Percentiles rank a stretch among this genome's conserved stretches.
phyloP scores from a whole-genome alignment of 2,329 filamentous ascomycete genomes.

The Colletotrichum sp. region DNA sequence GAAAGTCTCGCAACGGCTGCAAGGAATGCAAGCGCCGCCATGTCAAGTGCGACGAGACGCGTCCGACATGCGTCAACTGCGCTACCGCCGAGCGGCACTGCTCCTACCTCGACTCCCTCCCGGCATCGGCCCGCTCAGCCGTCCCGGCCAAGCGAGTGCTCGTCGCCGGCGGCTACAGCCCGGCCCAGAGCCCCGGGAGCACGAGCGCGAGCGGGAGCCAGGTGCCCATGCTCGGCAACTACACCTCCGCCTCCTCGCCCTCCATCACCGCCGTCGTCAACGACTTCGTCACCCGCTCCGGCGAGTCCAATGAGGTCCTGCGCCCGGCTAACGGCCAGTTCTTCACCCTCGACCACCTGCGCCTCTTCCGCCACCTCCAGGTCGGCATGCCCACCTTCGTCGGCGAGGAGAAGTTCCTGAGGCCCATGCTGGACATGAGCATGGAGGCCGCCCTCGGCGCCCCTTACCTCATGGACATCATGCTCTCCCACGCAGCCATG shows the following conservation, averaged over 20 bases:
- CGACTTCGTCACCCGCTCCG: constrained; percentile 1
- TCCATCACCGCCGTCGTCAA: constrained; percentile 1
- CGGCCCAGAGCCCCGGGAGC: not conserved
- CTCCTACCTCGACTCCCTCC: constrained; percentile 28
- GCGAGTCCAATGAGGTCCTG: not conserved
- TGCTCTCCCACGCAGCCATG: constrained; percentile 41
- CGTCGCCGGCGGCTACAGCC: not conserved
- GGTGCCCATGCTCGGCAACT: not conserved
- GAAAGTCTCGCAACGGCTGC: constrained; percentile 46
- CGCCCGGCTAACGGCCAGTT: constrained; percentile 15
- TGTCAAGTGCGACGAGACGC: constrained; percentile 47
- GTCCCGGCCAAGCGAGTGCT: not conserved
- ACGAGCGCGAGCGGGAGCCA: not conserved
- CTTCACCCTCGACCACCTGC: constrained; percentile 42
- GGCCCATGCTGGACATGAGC: constrained; percentile 33
- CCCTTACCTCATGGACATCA: constrained; percentile 42
- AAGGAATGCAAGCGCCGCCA: constrained; percentile 44
- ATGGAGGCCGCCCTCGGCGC: constrained; percentile 31
- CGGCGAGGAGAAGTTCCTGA: constrained; percentile 16
- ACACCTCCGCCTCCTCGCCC: not conserved
- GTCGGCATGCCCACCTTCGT: constrained; percentile 27
- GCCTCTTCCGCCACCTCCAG: constrained; percentile 41
- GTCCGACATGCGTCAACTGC: constrained; percentile 45
- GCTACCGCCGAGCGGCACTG: constrained; percentile 39
- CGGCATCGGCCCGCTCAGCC: not conserved